Conservation (phyloP, 306 rosid genomes). For the Vigna radiata region DNA sequence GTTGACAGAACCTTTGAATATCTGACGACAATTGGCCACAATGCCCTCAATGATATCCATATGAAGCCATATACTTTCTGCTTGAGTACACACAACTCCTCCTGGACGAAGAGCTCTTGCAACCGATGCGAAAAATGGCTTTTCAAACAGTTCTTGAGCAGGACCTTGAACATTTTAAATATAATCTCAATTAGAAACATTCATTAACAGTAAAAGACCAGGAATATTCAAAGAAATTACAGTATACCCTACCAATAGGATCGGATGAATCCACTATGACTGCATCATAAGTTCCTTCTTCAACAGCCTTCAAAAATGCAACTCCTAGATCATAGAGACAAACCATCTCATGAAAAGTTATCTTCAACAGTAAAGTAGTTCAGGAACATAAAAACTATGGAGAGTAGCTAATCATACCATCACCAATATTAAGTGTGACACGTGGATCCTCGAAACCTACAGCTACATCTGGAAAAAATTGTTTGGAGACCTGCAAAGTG, state of each 20-base stretch:
- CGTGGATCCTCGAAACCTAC: constrained; percentile 88
- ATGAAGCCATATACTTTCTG: constrained; percentile 99
- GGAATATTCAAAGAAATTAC: background rate
- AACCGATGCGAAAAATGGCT: constrained; percentile 81
- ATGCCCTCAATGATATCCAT: constrained; percentile 93
- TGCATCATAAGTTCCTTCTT: constrained; percentile 93
- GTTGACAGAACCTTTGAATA: constrained; percentile 96
- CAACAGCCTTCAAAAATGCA: constrained; percentile 86
- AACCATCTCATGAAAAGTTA: constrained; percentile 26
- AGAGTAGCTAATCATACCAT: constrained; percentile 66
- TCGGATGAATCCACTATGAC: constrained; percentile 96
- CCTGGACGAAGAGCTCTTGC: constrained; percentile 97
- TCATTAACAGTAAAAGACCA: background rate
- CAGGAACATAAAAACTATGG: constrained; percentile 17
- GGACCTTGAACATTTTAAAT: constrained; percentile 67
- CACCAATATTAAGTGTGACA: constrained; percentile 81
- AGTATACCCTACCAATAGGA: constrained; percentile 73
- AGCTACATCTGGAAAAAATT: constrained; percentile 83
- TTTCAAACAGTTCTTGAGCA: constrained; percentile 97
- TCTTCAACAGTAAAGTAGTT: background rate
- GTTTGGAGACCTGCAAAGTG: constrained; percentile 75
- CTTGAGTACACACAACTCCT: constrained; percentile 96
- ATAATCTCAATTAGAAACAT: constrained; percentile 11
- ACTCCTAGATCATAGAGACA: constrained; percentile 71
- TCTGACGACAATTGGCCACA: constrained; percentile 79